These are phyloP conservation scores for Capsicum baccatum DNA, from an alignment of 257 asterid genomes.

Conservation along the genomic window DNA sequence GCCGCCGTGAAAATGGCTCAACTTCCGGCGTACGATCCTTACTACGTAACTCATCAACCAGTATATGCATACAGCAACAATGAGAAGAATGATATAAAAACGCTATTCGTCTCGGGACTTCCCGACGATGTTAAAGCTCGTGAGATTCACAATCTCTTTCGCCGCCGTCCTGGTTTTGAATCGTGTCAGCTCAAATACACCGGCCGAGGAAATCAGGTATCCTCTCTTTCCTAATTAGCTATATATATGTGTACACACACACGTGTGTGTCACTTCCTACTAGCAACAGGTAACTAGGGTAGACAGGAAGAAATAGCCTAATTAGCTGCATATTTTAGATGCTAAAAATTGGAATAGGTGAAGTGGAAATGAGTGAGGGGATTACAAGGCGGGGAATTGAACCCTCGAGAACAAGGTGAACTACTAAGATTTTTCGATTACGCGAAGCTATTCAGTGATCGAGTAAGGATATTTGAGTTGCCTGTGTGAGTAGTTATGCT, in stretches of 20 bases:
- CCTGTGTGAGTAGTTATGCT: neutral
- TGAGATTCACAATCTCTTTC: conserved; percentile 97
- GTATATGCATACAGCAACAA: conserved; percentile 37
- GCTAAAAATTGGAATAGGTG: too few relatives aligned
- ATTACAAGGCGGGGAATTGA: too few relatives aligned
- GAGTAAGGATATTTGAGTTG: neutral
- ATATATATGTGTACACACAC: too few relatives aligned
- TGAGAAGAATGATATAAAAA: conserved; percentile 64
- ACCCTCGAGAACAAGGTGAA: too few relatives aligned
- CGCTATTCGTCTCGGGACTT: conserved; percentile 90
- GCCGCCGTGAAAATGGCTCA: conserved; percentile 49
- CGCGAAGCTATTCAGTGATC: neutral
- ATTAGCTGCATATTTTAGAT: too few relatives aligned
- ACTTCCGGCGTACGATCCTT: conserved; percentile 72
- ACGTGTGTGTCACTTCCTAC: too few relatives aligned
- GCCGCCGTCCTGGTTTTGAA: conserved; percentile 89
- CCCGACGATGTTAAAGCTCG: conserved; percentile 99
- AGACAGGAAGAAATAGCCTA: too few relatives aligned
- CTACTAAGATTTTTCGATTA: neutral
- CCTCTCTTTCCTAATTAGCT: neutral
- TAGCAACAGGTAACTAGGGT: too few relatives aligned
- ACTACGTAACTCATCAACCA: conserved; percentile 57
- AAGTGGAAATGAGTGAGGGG: too few relatives aligned
- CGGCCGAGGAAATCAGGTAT: conserved; percentile 94
- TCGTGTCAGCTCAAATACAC: conserved; percentile 96